Base-by-base conservation (phyloP, 768 basidiomycete genomes). In the Lactarius hatsudake region DNA sequence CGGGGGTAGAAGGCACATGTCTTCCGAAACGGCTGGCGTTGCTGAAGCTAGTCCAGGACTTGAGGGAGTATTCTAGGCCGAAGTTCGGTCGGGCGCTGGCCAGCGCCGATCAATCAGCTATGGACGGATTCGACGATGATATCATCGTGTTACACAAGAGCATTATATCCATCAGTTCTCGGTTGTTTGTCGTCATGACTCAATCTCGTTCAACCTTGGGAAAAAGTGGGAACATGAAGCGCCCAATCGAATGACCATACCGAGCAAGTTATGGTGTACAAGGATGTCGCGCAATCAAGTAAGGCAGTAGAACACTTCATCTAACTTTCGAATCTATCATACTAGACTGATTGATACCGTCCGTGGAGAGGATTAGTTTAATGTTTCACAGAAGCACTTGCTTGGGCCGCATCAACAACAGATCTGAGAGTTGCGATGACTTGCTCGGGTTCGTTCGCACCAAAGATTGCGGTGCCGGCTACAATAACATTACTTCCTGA, bases 401-500 rank as follows among this genome's bases (percentile, higher is more conserved):
- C 84, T 74, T 90, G 90, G 18, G 88, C 92, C 26, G 83, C 77
- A 69, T 87, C 82, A 40, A 96, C 88, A 26, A 83, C 82, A 42
- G 83, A 79, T 77, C 91, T 94, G 45, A 98, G 78, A 9, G 81
- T 74, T 53, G 82, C 72, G 61, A 98, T 97, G 58, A 96, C 93
- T 45, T 85, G 78, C 54, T 87, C 87, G 0, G 97, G 91, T 72
- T 88, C 82, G n/a, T 83, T 73, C 2, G 94, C 88, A 51, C 84
- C 86, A 74, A 98, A 98, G 68, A 99, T 90, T 7, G 96, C 95
- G 8, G 96, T 98, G 15, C 97, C 97, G 15, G 97, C 96, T 34
- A 99, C 97, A 62, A 98, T 94, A 71, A 99, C 95, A 74, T 99
- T 99, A 78, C 94, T 95, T 26, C 96, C 96, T 96, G 71, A 13